Base-by-base conservation (phyloP, 495 filamentous ascomycete species). In the Penicillium simplicissimum region DNA sequence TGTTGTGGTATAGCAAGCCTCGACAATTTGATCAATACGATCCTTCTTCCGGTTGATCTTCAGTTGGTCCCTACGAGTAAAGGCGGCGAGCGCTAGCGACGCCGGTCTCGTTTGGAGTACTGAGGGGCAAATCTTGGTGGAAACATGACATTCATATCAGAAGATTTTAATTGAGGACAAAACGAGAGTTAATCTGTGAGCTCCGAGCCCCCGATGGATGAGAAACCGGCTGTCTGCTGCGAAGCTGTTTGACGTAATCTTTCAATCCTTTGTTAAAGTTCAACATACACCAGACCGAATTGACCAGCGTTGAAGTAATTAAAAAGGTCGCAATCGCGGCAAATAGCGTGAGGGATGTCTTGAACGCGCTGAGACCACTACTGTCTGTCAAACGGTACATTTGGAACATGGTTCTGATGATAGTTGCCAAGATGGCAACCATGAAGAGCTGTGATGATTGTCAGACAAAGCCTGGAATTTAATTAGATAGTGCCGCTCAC, bases 261-360 rank as follows among this genome's bases (percentile, higher is more conserved):
- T 67, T 69, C 53, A 69, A 37, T 31, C 67, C 67, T 48, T 69
- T 69, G 11, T 56, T 45, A 34, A 69, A 69, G 28, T 67, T 67
- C 14, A 63, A 14, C 21, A 69, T 67, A 52, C 67, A 69, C 40
- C 60, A n/a, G 17, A 67, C 52, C 6, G 64, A 60, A 43, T 62
- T 69, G 40, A 59, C 33, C 1, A 69, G 8, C 5, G 67, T 67
- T 14, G 55, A 19, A 10, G 3, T 28, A 13, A 69, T 56, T 52
- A 69, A 34, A 6, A 67, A 9, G 0, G 67, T 51, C 5, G 64
- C 65, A 14, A 67, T 23, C 23, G 42, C 17, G 13, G 64, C 54
- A 7, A 69, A 69, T 21, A 69, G 31, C 2, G 64, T 67, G 36
- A 69, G 42, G 14, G 67, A 69, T 13, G 60, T 56, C 10, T 57